A percentile compares a stretch with the other conserved stretches of the same genome.
Conservation (phyloP, 2,329 filamentous ascomycete genomes). For the Penicillium sp. region DNA sequence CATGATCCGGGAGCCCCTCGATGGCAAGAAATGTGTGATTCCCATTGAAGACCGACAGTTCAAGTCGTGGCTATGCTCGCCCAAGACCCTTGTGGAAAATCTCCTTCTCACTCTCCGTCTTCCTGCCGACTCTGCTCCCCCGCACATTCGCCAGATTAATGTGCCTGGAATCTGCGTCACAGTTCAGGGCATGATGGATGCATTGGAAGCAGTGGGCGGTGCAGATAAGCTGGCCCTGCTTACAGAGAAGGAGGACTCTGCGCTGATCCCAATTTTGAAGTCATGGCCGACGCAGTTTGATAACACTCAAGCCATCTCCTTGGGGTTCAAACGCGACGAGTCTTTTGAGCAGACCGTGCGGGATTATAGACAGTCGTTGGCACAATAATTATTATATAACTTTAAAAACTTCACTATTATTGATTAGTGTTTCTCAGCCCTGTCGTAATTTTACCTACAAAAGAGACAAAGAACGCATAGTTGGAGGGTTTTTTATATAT, state of each 20-base stretch:
- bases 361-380: conserved; percentile 52
- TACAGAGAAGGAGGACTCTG: conserved; percentile 52
- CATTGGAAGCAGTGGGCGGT: conserved; percentile 56
- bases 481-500: not conserved
- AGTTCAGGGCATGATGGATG: conserved; percentile 58
- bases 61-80: conserved; percentile 56
- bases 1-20: conserved; percentile 64
- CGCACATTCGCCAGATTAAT: conserved; percentile 55
- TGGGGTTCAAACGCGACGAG: conserved; percentile 55
- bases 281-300: conserved; percentile 60
- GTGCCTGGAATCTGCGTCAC: conserved; percentile 56
- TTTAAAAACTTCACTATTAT: not conserved
- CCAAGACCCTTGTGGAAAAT: conserved; percentile 55
- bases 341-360: conserved; percentile 57
- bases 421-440: not conserved
- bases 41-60: conserved; percentile 53
- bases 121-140: conserved; percentile 41
- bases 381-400: conserved; percentile 9
- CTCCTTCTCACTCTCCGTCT: conserved; percentile 52
- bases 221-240: conserved; percentile 53
- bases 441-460: not conserved
- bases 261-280: conserved; percentile 54
- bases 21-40: conserved; percentile 55
- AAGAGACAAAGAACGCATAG: not conserved
- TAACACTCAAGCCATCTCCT: conserved; percentile 50